Conservation (phyloP, 495 filamentous ascomycete genomes). For the Thermothielavioides terrestris region DNA sequence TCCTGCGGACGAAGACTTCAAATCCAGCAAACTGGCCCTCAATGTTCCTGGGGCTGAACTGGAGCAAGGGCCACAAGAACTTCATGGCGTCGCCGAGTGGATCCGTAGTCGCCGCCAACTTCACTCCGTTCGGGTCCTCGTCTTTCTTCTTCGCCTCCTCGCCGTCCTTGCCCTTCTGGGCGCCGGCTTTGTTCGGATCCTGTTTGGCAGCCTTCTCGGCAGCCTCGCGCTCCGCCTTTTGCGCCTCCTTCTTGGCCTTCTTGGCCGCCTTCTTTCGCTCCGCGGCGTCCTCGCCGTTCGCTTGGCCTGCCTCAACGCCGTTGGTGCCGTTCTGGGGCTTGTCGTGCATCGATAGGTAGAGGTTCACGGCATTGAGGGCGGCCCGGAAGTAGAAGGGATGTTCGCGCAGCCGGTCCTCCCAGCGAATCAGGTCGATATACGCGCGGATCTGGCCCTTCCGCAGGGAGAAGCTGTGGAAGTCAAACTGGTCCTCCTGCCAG, state of each 20-base stretch:
- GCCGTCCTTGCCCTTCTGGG: conserved; percentile 37
- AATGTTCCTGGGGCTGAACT: conserved; percentile 73
- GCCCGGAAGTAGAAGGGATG: conserved; percentile 88
- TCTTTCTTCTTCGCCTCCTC: conserved; percentile 71
- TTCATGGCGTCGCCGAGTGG: conserved; percentile 82
- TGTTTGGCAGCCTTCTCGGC: conserved; percentile 64
- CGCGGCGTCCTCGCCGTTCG: conserved; percentile 50
- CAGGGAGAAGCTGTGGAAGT: conserved; percentile 95
- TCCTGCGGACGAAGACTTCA: conserved; percentile 73
- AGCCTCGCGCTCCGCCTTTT: conserved; percentile 74
- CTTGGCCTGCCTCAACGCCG: conserved; percentile 33
- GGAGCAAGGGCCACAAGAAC: conserved; percentile 70
- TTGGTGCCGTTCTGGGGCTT: conserved; percentile 53
- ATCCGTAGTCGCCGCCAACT: conserved; percentile 67
- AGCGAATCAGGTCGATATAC: conserved; percentile 91
- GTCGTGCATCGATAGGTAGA: conserved; percentile 75
- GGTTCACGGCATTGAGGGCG: conserved; percentile 71
- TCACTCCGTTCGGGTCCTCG: conserved; percentile 71
- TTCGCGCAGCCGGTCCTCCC: conserved; percentile 83
- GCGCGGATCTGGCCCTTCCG: conserved; percentile 91
- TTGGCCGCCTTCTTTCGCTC: conserved; percentile 90
- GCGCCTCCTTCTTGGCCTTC: conserved; percentile 89
- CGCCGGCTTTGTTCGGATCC: conserved; percentile 53
- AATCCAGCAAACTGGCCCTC: conserved; percentile 79
- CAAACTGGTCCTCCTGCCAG: conserved; percentile 98